These are phyloP conservation scores for Cystoisospora suis DNA, from an alignment of 169 alveolate species.

Conservation along the genomic window DNA sequence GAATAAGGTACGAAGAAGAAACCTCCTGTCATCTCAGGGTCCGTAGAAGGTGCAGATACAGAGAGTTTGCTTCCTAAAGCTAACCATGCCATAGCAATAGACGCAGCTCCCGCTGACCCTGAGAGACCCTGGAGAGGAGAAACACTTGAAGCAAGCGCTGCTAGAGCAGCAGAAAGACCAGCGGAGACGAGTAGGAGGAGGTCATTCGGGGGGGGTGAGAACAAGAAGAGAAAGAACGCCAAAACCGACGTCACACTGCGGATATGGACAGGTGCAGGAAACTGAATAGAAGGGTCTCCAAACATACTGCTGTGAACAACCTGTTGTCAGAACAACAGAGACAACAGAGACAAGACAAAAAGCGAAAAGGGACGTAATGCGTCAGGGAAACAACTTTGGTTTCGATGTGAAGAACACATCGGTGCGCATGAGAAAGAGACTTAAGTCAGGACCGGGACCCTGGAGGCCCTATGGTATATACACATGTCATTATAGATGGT, in stretches of 20 bases:
- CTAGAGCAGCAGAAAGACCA: not conserved
- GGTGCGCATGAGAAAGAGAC: too few relatives aligned
- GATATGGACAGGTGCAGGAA: not conserved
- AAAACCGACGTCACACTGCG: not conserved
- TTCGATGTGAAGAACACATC: too few relatives aligned
- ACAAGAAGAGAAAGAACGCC: not conserved
- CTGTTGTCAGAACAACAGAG: not conserved
- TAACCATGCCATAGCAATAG: not conserved
- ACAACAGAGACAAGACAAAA: not conserved
- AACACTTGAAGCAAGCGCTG: not conserved
- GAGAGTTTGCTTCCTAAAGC: not conserved
- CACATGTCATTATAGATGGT: too few relatives aligned
- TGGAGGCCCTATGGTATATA: too few relatives aligned
- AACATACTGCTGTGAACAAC: conserved; percentile 29
- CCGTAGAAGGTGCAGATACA: too few relatives aligned
- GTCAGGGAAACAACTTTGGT: too few relatives aligned
- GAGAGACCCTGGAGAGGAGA: not conserved
- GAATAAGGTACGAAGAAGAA: not conserved
- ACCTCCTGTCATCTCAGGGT: too few relatives aligned
- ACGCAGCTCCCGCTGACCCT: not conserved
- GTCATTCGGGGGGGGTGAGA: conserved; percentile 20
- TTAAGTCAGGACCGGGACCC: too few relatives aligned
- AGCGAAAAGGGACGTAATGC: not conserved
- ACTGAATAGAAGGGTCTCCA: not conserved
- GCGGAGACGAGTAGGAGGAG: not conserved